A percentile compares a stretch with the other conserved stretches of the same genome.
Evolutionary conservation across 345 rosid species (phyloP).

Genomic region (Gossypium australe): DNA sequence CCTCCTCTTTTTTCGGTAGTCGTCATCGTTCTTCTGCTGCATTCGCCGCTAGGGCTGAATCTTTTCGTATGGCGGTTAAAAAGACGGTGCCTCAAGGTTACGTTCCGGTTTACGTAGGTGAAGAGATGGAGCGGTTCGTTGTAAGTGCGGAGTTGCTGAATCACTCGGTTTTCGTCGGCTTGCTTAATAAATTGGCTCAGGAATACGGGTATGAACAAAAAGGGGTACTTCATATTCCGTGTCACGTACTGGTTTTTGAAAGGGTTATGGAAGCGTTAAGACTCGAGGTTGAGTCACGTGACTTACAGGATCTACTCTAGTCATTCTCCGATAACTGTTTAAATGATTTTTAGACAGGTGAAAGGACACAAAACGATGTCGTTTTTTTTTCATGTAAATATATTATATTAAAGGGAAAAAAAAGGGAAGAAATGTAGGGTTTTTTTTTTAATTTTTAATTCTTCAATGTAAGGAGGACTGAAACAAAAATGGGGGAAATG

Average conservation of each 20-base stretch:
- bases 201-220: constrained; percentile 49
- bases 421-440: neutral
- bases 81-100: neutral
- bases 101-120: neutral
- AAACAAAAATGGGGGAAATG: neutral
- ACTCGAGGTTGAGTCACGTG: neutral
- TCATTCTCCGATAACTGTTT: neutral
- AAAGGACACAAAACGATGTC: neutral
- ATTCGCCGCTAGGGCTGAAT: neutral
- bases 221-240: neutral
- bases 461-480: constrained; percentile 1
- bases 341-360: neutral
- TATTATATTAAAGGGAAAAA: neutral
- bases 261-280: neutral
- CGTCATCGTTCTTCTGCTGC: neutral
- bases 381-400: neutral
- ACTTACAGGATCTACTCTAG: neutral
- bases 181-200: constrained; percentile 76
- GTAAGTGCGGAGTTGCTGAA: neutral
- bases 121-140: constrained; percentile 1
- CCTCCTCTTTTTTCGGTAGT: neutral
- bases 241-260: constrained; percentile 1
- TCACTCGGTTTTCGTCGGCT: constrained; percentile 73
- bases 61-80: neutral
- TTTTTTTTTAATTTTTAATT: neutral